A percentile compares a stretch with the other conserved stretches of the same genome.
phyloP scores from a whole-genome alignment of 768 basidiomycete genomes.

The Rhodotorula sphaerocarpa region DNA sequence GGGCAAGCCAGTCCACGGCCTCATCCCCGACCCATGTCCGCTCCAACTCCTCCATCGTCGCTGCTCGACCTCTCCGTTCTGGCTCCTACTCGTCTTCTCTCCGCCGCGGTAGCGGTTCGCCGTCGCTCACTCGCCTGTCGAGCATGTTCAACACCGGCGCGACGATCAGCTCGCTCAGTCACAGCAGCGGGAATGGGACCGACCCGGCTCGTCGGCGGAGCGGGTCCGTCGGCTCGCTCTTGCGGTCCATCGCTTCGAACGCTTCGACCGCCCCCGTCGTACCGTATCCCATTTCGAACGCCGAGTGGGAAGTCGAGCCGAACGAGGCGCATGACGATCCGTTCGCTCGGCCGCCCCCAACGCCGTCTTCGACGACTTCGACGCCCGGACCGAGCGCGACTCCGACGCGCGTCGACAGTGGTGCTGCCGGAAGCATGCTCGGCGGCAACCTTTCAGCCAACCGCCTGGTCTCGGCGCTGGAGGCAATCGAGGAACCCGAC shows the following conservation, averaged over 20 bases:
- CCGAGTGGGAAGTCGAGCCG: constrained; percentile 18
- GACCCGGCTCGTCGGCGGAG: background rate
- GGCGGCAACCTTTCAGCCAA: too few relatives aligned
- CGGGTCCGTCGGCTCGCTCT: constrained; percentile 4
- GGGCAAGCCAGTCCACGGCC: too few relatives aligned
- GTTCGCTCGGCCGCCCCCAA: constrained; percentile 4
- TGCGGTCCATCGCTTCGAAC: background rate
- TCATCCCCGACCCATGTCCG: too few relatives aligned
- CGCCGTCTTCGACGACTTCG: background rate
- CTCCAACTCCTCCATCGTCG: too few relatives aligned
- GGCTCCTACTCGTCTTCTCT: too few relatives aligned
- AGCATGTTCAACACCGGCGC: background rate
- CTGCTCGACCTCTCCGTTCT: too few relatives aligned
- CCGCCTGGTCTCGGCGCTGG: background rate
- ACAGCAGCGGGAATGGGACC: too few relatives aligned
- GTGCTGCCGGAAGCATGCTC: background rate
- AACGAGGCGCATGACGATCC: constrained; percentile 24
- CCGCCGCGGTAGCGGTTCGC: too few relatives aligned
- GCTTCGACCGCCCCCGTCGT: too few relatives aligned
- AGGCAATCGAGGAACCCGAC: background rate
- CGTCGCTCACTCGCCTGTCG: background rate
- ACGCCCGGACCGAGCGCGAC: too few relatives aligned
- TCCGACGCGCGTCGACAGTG: too few relatives aligned
- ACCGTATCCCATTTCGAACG: background rate
- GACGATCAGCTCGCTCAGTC: background rate